Conservation (phyloP, 768 basidiomycete genomes). For the Atractiella rhizophila region DNA sequence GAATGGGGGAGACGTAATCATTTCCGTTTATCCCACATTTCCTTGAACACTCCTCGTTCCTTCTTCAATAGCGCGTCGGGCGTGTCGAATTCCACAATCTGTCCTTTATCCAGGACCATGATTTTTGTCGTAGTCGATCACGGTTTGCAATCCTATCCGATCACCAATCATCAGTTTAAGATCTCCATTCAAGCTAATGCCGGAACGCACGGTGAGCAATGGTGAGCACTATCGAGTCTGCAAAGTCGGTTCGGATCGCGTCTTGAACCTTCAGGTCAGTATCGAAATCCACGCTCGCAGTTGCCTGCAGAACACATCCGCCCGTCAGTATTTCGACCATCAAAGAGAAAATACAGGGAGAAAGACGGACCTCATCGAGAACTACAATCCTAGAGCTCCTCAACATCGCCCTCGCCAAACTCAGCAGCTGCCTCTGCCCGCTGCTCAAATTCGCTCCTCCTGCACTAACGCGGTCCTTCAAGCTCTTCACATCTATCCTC, state of each 20-base stretch:
- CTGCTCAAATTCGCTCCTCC: conserved; percentile 24
- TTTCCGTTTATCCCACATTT: too few species aligned
- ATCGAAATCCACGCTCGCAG: conserved; percentile 23
- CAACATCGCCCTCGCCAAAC: conserved; percentile 22
- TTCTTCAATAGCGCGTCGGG: conserved; percentile 9
- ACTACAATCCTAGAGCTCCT: conserved; percentile 6
- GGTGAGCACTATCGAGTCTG: conserved; percentile 46
- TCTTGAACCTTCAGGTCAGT: conserved; percentile 26
- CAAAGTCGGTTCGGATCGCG: conserved; percentile 47
- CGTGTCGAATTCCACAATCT: conserved; percentile 51
- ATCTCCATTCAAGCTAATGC: too few species aligned
- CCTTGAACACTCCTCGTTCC: too few species aligned
- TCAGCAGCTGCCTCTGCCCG: conserved; percentile 26
- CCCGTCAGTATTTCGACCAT: conserved; percentile 21
- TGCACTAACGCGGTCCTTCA: conserved; percentile 21
- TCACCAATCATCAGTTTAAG: too few species aligned
- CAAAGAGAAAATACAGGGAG: too few species aligned
- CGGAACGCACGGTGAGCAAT: too few species aligned
- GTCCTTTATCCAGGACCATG: conserved; percentile 69
- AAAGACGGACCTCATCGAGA: conserved; percentile 16
- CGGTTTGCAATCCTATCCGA: too few species aligned
- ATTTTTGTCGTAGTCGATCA: too few species aligned
- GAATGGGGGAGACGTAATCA: too few species aligned
- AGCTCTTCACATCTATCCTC: conserved; percentile 7
- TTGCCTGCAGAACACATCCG: conserved; percentile 28